phyloP scores from a whole-genome alignment of 2,329 filamentous ascomycete genomes.

The Aspergillus brasiliensis region DNA sequence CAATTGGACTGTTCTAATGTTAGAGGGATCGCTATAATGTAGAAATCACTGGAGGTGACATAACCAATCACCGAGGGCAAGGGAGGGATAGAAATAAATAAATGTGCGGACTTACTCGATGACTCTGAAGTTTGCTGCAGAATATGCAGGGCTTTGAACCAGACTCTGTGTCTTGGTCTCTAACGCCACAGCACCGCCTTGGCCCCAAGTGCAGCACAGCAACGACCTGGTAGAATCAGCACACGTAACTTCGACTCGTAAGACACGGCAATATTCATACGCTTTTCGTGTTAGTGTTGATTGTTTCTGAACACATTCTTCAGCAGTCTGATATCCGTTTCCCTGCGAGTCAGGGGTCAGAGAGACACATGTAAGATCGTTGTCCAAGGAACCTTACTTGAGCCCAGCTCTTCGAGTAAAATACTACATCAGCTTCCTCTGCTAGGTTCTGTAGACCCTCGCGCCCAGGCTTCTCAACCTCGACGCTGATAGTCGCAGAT shows the following conservation, averaged over 20 bases:
- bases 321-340: conserved; percentile 49
- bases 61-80: background rate
- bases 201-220: conserved; percentile 63
- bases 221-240: conserved; percentile 42
- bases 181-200: conserved; percentile 54
- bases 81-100: background rate
- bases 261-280: conserved; percentile 39
- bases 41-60: no score
- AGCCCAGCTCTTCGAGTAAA: conserved; percentile 72
- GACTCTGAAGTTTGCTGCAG: conserved; percentile 45
- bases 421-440: conserved; percentile 67
- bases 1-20: conserved; percentile 60
- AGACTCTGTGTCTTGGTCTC: conserved; percentile 37
- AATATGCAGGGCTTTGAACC: conserved; percentile 50
- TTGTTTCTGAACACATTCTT: conserved; percentile 55
- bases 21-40: background rate
- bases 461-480: conserved; percentile 70
- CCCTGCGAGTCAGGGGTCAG: conserved; percentile 19
- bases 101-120: conserved; percentile 63
- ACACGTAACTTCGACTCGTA: background rate
- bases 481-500: conserved; percentile 63
- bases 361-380: background rate
- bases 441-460: conserved; percentile 62
- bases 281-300: conserved; percentile 43
- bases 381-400: conserved; percentile 50